Base-by-base conservation (phyloP, 257 asterid genomes). In the Nemophila menziesii region DNA sequence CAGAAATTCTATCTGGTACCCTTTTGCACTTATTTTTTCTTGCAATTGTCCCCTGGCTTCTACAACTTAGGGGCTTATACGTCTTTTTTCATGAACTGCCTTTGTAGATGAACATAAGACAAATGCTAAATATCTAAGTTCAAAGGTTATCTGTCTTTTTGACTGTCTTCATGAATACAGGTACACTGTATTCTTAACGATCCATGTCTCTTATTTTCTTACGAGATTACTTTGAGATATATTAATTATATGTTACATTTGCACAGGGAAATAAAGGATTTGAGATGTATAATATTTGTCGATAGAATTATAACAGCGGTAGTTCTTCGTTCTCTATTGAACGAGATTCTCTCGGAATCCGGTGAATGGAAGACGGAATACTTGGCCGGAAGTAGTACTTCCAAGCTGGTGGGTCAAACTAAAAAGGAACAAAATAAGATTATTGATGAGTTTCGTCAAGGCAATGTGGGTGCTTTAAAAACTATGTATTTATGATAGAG, bases 281-380 rank as follows among this genome's bases (percentile, higher is more conserved):
- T 87, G 73, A 75, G 97, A 51, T 87, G 97, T 56, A 75, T 87
- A 24, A 69, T 87, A 33, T 87, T 83, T 62, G 97, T 83, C 7
- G 74, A 87, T 61, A 74, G 95, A 73, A 63, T 87, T 52, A 57
- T 80, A 21, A 71, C 92, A 1, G 93, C 97, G 3, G 61, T 80
- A 40, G 95, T 67, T 52, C 75, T 83, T 45, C 60, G 63, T 26
- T 46, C 45, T 52, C 60, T 83, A 44, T 47, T 87, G 60, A 80
- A 71, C 48, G 95, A 83, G 63, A 49, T 72, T 69, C 86, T 83
- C 52, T 72, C 51, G 5, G 54, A 44, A n/a, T 7, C 46, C 14
- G 55, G 39, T 51, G 90, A 90, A 29, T 87, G 97, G 97, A 71
- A 48, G 49, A 47, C 83, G 0, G 79, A 72, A 37, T 84, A 87